Evolutionary conservation across 192 early-diverging fungal species (phyloP), one percentile per base, ranked within the genome.

Genomic region (Backusella sp.): DNA sequence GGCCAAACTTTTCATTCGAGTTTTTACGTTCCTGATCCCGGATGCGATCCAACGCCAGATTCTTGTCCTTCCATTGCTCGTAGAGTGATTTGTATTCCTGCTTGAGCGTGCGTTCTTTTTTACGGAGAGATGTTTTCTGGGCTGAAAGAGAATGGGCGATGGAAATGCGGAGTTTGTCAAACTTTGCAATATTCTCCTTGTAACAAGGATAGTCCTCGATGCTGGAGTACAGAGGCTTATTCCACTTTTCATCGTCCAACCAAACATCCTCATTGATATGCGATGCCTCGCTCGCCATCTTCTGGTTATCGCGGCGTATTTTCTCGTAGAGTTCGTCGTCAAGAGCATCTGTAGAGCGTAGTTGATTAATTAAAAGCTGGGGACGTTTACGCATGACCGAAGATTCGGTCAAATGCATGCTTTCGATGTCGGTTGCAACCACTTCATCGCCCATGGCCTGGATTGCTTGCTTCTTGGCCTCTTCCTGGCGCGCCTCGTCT

Each of bases 141-240:
- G 19, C 28, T 2, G 76, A 59, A 3, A 81, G 28, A 39, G 37
- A 52, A 11, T 35, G 32, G 9, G 76, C 76, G 26, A 81, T 49
- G 19, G n/a, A 19, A 23, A 36, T 35, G 2, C 68, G 35, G 0
- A 75, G 35, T 59, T 75, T 73, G 3, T 19, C 14, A 19, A 81
- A 74, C 0, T 42, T n/a, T 3, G 70, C 78, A 6, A 84, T 75
- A 66, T 85, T 87, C 14, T 78, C 75, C 17, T 86, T 68, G 35
- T 84, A 86, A 26, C 77, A 83, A 0, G 84, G 83, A 76, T 86
- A 87, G 4, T 87, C 84, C 15, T 87, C 73, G 14, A 86, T 46
- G 0, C 56, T 75, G 14, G 75, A 46, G 59, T 77, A 86, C 5
- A 87, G 26, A 26, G 77, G 82, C n/a, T 82, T 70, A 9, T 70